Base-by-base conservation (phyloP, 148 eudicot genomes). In the Diospyros lotus region DNA sequence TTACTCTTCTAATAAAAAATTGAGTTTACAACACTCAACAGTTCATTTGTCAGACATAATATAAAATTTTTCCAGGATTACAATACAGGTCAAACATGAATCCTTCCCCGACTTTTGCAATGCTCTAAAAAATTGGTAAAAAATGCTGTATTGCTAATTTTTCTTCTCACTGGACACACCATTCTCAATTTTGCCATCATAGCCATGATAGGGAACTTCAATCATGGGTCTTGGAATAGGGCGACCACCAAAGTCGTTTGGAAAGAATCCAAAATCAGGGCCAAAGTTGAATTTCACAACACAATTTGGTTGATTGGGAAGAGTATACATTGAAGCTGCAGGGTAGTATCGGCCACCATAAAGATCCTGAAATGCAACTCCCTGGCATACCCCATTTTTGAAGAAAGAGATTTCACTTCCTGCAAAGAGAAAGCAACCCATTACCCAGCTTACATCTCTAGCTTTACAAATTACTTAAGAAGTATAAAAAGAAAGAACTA, bases 301-400 rank as follows among this genome's bases (percentile, higher is more conserved):
- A 66, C 99, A 93, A 74, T 90, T 92, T 72, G 96, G 90, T 76
- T 93, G 97, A 83, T 91, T 84, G n/a, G 99, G 99, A 75, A 93
- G 98, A 17, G 99, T 95, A 80, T 90, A 95, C 96, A 95, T 95
- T 54, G 99, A 95, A 78, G 99, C 99, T 64, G 97, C 99, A 28
- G 98, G 97, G 74, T 77, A 95, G 80, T 95, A 95, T 46, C 90
- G 93, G 46, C 96, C 99, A 62, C 99, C 99, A 80, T 58, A 80
- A n/a, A 95, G 88, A 83, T 95, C 88, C 78, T 70, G 87, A 78
- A 88, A 95, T 55, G 97, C 99, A 82, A 85, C 86, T 55, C 99
- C 99, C 77, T 93, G 99, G 82, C 88, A 90, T 38, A 80, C 73
- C 44, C 99, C 99, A 80, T 95, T 95, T 83, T 89, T 95, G 82